Evolutionary conservation across 345 rosid genomes (phyloP).

Genomic region (Salix purpurea): DNA sequence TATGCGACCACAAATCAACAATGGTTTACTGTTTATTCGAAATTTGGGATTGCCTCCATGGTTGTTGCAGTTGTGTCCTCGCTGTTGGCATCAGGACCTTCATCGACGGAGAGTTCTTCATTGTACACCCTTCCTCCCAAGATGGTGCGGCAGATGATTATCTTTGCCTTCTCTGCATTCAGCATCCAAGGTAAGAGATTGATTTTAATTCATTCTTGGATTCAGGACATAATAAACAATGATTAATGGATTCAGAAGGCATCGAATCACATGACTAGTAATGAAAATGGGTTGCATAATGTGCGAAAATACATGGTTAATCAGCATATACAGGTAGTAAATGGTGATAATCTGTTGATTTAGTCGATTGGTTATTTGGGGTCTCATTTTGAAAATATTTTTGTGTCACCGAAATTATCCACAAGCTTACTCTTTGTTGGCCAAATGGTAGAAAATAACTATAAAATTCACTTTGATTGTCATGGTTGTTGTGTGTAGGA

Average conservation of each 20-base stretch:
- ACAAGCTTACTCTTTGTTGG: no score
- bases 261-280: neutral
- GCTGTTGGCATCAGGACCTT: rapidly evolving
- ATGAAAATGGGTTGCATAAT: no score
- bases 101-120: no score
- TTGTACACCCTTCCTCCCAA: rapidly evolving
- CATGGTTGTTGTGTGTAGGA: no score
- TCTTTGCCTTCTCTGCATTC: neutral
- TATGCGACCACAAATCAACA: neutral
- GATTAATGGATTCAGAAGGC: neutral
- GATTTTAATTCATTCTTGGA: neutral
- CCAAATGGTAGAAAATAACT: no score
- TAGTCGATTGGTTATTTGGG: neutral
- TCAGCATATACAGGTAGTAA: no score
- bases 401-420: no score
- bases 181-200: no score
- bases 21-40: neutral
- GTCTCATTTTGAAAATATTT: neutral
- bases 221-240: neutral
- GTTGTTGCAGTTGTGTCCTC: neutral
- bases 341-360: neutral
- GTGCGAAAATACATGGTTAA: no score
- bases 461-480: no score
- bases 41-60: neutral
- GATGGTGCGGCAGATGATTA: neutral